Percentiles rank a stretch among this genome's conserved stretches.
Evolutionary conservation across 2,329 filamentous ascomycete genomes (phyloP).

Genomic region (Cytospora leucostoma): DNA sequence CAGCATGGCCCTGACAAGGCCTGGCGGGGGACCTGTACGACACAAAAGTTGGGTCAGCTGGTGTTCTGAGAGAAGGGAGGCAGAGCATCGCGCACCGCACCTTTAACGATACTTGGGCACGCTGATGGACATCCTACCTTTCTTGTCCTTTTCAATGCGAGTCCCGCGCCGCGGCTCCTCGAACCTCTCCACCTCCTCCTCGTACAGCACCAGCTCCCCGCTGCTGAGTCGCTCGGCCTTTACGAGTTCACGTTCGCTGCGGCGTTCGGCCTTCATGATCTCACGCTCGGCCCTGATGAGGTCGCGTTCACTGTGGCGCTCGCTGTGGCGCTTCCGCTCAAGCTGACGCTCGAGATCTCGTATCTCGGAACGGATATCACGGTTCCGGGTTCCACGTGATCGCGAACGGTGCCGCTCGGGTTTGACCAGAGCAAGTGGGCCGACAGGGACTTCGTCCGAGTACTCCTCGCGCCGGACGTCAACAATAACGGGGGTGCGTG

Average conservation of each 20-base stretch:
- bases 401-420: conserved; percentile 39
- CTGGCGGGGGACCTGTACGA: conserved; percentile 61
- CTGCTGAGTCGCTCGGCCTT: conserved; percentile 59
- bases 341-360: conserved; percentile 67
- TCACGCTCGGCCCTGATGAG: conserved; percentile 58
- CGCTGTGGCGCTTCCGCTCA: conserved; percentile 39
- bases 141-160: conserved; percentile 83
- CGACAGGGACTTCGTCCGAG: conserved; percentile 40
- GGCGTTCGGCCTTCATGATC: conserved; percentile 50
- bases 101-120: conserved; percentile 69
- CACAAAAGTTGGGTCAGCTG: conserved; percentile 26
- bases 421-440: conserved; percentile 45
- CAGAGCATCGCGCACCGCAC: conserved; percentile 43
- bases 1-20: conserved; percentile 69
- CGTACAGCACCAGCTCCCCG: conserved; percentile 64
- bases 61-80: conserved; percentile 15
- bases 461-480: conserved; percentile 41
- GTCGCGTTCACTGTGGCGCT: conserved; percentile 50
- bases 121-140: conserved; percentile 92
- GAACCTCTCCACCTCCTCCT: conserved; percentile 59
- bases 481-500: conserved; percentile 43
- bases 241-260: conserved; percentile 54
- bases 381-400: conserved; percentile 50
- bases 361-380: conserved; percentile 73
- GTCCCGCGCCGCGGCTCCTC: conserved; percentile 58